Evolutionary conservation across 108 stramenopile species (phyloP).

Genomic region (Pseudonitzschia delicatissima): DNA sequence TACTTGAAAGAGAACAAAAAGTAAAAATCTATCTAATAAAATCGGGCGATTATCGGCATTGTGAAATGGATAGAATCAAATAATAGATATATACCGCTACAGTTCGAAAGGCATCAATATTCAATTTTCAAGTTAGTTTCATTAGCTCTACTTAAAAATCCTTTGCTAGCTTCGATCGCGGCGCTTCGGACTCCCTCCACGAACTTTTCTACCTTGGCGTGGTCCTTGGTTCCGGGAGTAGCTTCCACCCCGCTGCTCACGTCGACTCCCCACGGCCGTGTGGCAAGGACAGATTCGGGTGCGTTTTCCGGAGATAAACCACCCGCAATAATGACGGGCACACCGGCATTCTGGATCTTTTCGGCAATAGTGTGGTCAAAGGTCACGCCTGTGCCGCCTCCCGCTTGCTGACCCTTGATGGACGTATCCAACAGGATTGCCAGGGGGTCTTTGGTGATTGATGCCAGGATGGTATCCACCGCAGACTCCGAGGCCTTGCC

Average conservation of each 20-base stretch:
- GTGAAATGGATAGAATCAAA: background rate
- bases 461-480: constrained; percentile 56
- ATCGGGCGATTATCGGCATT: too few species aligned
- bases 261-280: constrained; percentile 91
- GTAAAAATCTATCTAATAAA: background rate
- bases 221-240: constrained; percentile 84
- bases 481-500: constrained; percentile 46
- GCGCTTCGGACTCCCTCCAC: constrained; percentile 66
- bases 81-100: too few species aligned
- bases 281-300: constrained; percentile 59
- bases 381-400: constrained; percentile 91
- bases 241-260: constrained; percentile 94
- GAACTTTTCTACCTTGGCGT: constrained; percentile 77
- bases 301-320: constrained; percentile 90
- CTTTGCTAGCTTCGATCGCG: constrained; percentile 77
- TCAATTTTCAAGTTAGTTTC: too few species aligned
- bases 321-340: constrained; percentile 97
- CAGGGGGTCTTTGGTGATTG: constrained; percentile 67
- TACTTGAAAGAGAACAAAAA: constrained; percentile 9
- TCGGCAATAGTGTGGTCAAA: constrained; percentile 94
- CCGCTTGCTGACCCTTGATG: constrained; percentile 77
- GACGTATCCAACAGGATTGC: constrained; percentile 93
- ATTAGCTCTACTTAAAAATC: constrained; percentile 79
- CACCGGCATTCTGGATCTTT: constrained; percentile 72
- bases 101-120: too few species aligned